phyloP scores from a whole-genome alignment of 768 basidiomycete genomes.

The Amanita jacksonii region DNA sequence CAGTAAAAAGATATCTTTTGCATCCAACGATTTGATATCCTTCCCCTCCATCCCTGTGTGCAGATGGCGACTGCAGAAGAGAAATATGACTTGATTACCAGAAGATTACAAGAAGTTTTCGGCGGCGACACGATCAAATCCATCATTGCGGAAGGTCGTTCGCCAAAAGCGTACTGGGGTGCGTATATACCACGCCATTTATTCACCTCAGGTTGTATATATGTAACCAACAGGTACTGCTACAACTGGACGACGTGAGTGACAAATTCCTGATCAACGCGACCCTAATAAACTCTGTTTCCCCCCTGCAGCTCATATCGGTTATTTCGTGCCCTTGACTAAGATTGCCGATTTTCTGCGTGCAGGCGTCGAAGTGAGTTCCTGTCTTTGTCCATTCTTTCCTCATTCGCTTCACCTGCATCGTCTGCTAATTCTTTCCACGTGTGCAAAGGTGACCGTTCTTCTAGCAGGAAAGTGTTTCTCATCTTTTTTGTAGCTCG shows the following conservation, averaged over 20 bases:
- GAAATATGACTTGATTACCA: constrained; percentile 76
- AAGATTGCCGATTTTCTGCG: constrained; percentile 96
- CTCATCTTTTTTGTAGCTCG: not conserved
- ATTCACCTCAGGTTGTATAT: constrained; percentile 8
- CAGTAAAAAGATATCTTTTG: constrained; percentile 4
- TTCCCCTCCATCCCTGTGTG: not conserved
- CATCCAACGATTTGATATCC: too few relatives aligned
- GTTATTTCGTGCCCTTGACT: constrained; percentile 89
- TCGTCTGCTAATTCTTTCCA: not conserved
- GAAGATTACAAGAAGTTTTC: constrained; percentile 80
- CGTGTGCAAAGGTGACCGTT: constrained; percentile 58
- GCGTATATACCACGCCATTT: constrained; percentile 19
- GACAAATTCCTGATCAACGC: not conserved
- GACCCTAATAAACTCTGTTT: not conserved
- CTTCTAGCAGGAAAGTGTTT: constrained; percentile 58
- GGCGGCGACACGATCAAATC: constrained; percentile 77
- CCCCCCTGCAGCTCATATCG: constrained; percentile 71
- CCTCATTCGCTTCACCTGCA: constrained; percentile 7
- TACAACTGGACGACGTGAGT: constrained; percentile 87
- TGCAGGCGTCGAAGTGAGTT: constrained; percentile 74
- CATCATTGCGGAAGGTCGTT: constrained; percentile 65
- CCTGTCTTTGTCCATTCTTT: constrained; percentile 3
- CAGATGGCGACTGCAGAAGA: constrained; percentile 32
- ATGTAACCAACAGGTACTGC: constrained; percentile 59
- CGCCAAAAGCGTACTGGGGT: constrained; percentile 92